These are phyloP conservation scores for Eruca vesicaria DNA, from an alignment of 441 rosid species.

Conservation along the genomic window DNA sequence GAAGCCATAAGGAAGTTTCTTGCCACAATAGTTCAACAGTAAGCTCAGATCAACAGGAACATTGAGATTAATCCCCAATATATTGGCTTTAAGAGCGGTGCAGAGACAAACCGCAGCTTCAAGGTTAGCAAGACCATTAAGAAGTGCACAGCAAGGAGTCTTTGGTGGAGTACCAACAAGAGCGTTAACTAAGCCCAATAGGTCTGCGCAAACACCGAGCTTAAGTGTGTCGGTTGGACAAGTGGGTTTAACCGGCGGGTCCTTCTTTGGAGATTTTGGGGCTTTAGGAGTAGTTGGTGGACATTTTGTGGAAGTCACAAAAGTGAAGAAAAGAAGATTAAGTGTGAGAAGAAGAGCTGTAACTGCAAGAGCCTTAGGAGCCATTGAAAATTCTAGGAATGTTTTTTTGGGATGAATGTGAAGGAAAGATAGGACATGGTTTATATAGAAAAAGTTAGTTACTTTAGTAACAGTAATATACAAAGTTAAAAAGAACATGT, in stretches of 20 bases:
- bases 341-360: constrained; percentile 43
- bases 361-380: constrained; percentile 41
- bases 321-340: constrained; percentile 49
- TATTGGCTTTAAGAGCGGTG: constrained; percentile 50
- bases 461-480: not conserved
- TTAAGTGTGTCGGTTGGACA: constrained; percentile 53
- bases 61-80: constrained; percentile 47
- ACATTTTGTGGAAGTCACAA: constrained; percentile 42
- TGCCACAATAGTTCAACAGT: constrained; percentile 52
- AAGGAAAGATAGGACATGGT: constrained; percentile 4
- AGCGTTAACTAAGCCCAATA: constrained; percentile 40
- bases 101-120: constrained; percentile 67
- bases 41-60: constrained; percentile 44
- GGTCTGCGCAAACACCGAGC: constrained; percentile 48
- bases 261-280: constrained; percentile 34
- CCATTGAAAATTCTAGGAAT: constrained; percentile 35
- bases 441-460: constrained; percentile 28
- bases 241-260: constrained; percentile 33
- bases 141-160: constrained; percentile 51
- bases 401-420: constrained; percentile 20
- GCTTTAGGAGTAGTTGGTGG: constrained; percentile 35
- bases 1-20: constrained; percentile 42
- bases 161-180: constrained; percentile 49
- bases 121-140: constrained; percentile 43
- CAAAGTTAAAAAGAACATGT: not conserved